A percentile compares a stretch with the other conserved stretches of the same genome.
These are phyloP conservation scores for Termitomyces sp. DNA, from an alignment of 768 basidiomycete species.

Conservation along the genomic window DNA sequence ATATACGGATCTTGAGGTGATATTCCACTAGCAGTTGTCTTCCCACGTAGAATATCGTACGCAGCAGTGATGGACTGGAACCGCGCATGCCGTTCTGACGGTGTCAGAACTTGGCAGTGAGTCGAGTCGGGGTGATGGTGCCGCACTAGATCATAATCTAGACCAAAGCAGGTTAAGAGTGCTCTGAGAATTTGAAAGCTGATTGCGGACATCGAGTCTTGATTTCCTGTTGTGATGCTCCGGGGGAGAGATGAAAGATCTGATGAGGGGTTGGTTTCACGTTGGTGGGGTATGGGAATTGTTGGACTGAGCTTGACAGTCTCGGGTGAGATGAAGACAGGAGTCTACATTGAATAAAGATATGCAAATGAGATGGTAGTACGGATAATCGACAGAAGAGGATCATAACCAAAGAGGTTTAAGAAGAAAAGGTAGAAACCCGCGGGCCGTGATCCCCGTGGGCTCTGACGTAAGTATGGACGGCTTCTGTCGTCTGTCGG, in stretches of 20 bases:
- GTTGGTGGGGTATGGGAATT: conserved; percentile 47
- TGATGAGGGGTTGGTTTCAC: conserved; percentile 58
- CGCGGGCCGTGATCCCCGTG: neutral
- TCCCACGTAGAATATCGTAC: conserved; percentile 51
- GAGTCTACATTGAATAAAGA: conserved; percentile 3
- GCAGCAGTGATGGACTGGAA: conserved; percentile 64
- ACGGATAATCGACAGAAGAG: neutral
- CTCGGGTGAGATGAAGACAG: conserved; percentile 4
- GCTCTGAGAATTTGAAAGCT: neutral
- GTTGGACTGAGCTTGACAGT: conserved; percentile 1
- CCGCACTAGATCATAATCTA: conserved; percentile 58
- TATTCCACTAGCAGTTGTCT: conserved; percentile 13
- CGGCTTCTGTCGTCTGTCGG: too few relatives aligned
- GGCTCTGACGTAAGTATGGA: too few relatives aligned
- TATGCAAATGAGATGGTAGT: neutral
- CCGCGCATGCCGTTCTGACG: conserved; percentile 44
- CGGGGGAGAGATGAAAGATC: conserved; percentile 60
- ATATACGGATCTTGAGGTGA: conserved; percentile 34
- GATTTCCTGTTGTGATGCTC: conserved; percentile 54
- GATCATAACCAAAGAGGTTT: neutral
- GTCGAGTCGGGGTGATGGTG: conserved; percentile 67
- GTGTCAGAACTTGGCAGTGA: conserved; percentile 31
- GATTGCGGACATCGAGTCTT: conserved; percentile 57
- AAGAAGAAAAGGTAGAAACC: neutral
- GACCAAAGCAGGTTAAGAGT: neutral